A percentile compares a stretch with the other conserved stretches of the same genome.
These are phyloP conservation scores for Gymnopus androsaceus DNA, from an alignment of 1,284 basidiomycete species.

Conservation along the genomic window DNA sequence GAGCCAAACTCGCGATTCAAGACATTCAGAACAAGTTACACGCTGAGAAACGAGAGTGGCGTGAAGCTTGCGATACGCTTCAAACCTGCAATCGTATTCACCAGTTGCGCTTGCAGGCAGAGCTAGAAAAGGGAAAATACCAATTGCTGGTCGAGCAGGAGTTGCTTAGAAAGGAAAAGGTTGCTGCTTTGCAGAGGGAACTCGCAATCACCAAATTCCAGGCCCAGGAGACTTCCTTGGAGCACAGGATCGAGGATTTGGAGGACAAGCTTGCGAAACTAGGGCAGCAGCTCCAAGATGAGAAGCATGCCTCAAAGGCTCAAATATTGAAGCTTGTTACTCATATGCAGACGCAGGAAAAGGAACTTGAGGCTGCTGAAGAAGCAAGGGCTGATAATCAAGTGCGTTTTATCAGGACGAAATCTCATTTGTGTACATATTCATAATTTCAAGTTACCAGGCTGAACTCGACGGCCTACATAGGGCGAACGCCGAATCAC, in stretches of 20 bases:
- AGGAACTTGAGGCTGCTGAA: constrained; percentile 36
- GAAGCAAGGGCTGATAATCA: constrained; percentile 46
- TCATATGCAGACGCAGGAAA: constrained; percentile 40
- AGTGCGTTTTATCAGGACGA: too few species aligned
- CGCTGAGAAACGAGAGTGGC: constrained; percentile 57
- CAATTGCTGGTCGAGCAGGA: constrained; percentile 54
- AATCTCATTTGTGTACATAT: constrained; percentile 2
- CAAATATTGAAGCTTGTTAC: constrained; percentile 29
- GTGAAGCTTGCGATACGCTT: constrained; percentile 59
- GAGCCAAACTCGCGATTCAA: constrained; percentile 44
- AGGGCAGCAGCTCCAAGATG: constrained; percentile 27
- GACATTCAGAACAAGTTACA: constrained; percentile 51
- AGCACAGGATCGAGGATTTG: constrained; percentile 47
- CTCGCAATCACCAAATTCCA: constrained; percentile 66
- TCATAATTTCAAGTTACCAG: constrained; percentile 29
- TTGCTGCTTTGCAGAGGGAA: constrained; percentile 60
- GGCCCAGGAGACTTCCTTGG: constrained; percentile 58
- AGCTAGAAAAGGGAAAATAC: constrained; percentile 53
- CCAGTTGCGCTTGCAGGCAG: constrained; percentile 54
- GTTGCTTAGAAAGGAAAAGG: constrained; percentile 50
- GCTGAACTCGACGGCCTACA: constrained; percentile 45
- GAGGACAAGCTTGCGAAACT: constrained; percentile 38
- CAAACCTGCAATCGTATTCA: constrained; percentile 63
- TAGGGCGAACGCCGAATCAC: constrained; percentile 48
- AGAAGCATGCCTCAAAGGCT: constrained; percentile 25